These are phyloP conservation scores for Fragilaria radians DNA, from an alignment of 108 stramenopile genomes.

Conservation along the genomic window DNA sequence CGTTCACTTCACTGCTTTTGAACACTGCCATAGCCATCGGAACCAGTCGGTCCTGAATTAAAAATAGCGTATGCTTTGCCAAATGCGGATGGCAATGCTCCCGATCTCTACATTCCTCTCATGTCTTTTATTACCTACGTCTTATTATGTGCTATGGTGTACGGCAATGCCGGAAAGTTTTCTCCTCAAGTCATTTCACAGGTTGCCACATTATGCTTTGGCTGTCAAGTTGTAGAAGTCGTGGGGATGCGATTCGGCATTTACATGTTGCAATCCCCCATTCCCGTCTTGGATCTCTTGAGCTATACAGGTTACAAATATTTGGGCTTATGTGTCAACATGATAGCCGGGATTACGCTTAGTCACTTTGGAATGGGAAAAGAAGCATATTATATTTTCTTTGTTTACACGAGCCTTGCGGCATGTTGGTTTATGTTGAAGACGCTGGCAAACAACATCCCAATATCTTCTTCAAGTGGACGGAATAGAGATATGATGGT, in stretches of 20 bases:
- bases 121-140: constrained; percentile 96
- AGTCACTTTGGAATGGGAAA: constrained; percentile 60
- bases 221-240: constrained; percentile 88
- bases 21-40: constrained; percentile 4
- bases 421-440: constrained; percentile 79
- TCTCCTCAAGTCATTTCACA: constrained; percentile 89
- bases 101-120: constrained; percentile 94
- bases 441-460: constrained; percentile 84
- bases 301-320: constrained; percentile 89
- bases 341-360: constrained; percentile 60
- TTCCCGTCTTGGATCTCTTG: constrained; percentile 66
- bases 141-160: constrained; percentile 83
- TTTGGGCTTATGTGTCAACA: constrained; percentile 72
- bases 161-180: constrained; percentile 86
- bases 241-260: constrained; percentile 82
- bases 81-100: constrained; percentile 87
- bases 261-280: constrained; percentile 77
- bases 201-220: constrained; percentile 81
- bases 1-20: background rate
- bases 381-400: constrained; percentile 71
- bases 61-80: constrained; percentile 64
- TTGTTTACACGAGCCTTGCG: constrained; percentile 78
- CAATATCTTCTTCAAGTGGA: constrained; percentile 41
- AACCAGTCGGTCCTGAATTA: constrained; percentile 5
- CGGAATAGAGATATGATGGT: constrained; percentile 86